Conservation (phyloP, 345 rosid species). For the Linum usitatissimum region DNA sequence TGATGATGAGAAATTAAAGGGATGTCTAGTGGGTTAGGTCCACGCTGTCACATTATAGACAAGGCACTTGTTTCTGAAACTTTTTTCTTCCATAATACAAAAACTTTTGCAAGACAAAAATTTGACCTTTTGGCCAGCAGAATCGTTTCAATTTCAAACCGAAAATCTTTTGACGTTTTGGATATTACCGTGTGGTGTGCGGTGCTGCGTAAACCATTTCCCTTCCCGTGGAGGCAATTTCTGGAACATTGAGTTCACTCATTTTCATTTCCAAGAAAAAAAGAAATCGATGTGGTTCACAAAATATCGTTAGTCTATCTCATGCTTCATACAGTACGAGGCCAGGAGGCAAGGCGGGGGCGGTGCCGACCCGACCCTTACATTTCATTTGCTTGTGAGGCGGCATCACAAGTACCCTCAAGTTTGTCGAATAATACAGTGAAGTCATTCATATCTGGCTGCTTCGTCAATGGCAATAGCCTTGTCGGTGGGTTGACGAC, state of each 20-base stretch:
- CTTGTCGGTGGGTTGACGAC: no score
- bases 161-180: no score
- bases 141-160: no score
- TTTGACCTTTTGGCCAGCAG: neutral
- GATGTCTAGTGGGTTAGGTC: neutral
- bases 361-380: neutral
- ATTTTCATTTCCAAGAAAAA: neutral
- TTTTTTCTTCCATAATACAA: neutral
- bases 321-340: neutral
- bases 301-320: neutral
- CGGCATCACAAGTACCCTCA: neutral
- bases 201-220: no score
- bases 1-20: neutral
- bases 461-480: no score
- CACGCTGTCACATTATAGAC: slow-evolving; percentile 9
- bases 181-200: no score
- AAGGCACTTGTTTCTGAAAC: slow-evolving; percentile 1
- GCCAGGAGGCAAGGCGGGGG: neutral
- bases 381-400: neutral
- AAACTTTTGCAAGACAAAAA: slow-evolving; percentile 4
- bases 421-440: neutral
- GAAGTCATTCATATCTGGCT: neutral
- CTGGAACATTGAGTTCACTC: neutral
- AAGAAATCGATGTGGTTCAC: neutral
- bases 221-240: no score